Evolutionary conservation across 306 rosid species (phyloP), one percentile per base, ranked within the genome.

Genomic region (Inga laurina): DNA sequence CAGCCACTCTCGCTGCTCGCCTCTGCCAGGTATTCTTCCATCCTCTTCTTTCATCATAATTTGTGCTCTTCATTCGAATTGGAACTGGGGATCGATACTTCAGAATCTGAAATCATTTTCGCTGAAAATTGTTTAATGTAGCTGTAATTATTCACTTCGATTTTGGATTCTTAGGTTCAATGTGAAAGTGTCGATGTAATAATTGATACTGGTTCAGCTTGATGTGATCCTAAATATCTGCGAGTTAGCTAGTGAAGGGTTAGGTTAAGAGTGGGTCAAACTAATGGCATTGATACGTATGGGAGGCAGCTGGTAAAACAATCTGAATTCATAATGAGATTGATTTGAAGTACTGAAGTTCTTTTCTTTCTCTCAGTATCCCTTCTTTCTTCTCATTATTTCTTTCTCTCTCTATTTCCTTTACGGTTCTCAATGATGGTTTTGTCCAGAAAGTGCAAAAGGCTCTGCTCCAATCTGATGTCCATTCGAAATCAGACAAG

Each of bases 401-500:
- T 21, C 24, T 56, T 10, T n/a, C n/a, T 56, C 11, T 59, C 14
- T 59, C 1, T 27, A 10, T 10, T 12, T 62, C 68, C 27, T n/a
- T 62, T 62, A 1, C 68, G 37, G 14, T 62, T 62, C 67, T 61
- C 34, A 22, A 24, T 4, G 65, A 8, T 80, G 75, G 67, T 78
- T 85, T 85, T 61, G 37, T 83, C 37, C 93, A 95, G 99, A 93
- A 90, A 89, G 97, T 95, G 15, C 99, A 95, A 89, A 92, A 86
- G 90, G 92, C 88, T 68, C 86, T 93, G 71, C 67, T 95, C 82
- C 92, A 93, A 84, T 92, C 99, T 19, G 98, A 95, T 68, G 96
- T 93, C 44, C 99, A 93, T 72, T 92, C 99, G 8, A 95, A 95
- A 86, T 93, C 96, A 45, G 98, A 95, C 71, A 91, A 89, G 90